Evolutionary conservation across 768 basidiomycete genomes (phyloP), one percentile per base, ranked within the genome.

Genomic region (Psilocybe cubensis): DNA sequence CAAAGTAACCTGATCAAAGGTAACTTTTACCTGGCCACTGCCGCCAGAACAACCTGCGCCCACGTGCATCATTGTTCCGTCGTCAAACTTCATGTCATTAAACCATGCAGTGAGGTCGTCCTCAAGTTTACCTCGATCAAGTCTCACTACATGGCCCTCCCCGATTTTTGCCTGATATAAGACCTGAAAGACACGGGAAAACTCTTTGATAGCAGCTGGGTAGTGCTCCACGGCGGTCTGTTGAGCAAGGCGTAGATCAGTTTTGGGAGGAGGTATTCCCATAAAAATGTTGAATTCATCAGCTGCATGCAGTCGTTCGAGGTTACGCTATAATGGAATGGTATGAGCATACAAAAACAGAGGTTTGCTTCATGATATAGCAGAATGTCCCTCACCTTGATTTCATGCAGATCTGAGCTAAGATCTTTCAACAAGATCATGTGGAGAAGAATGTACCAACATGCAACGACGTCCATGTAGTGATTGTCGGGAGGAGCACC

Each of bases 21-120:
- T 81, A 61, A 84, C 73, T 62, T 74, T 79, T n/a, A n/a, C n/a
- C 18, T 81, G 77, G 51, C 80, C 77, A 12, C 73, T 69, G 31
- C 75, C 70, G 43, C 70, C 62, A 20, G 68, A 63, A 7, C 18
- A 46, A 28, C 49, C 70, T 56, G 43, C 64, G 33, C 29, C 70
- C 66, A 27, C 68, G 3, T 49, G 14, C 38, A 51, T 48, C 33
- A 72, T 72, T 11, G 57, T 63, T 1, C 65, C 68, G 21, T 79
- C 72, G 17, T n/a, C n/a, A n/a, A n/a, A n/a, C n/a, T n/a, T n/a
- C n/a, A n/a, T n/a, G n/a, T n/a, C n/a, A n/a, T 83, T 81, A 44
- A 86, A 61, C 87, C 86, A 87, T 6, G 76, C 76, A 0, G 79
- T 76, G 4, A 89, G 77, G 51, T 85, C 81, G 58, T 87, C 85